Base-by-base conservation (phyloP, 2,329 filamentous ascomycete genomes). In the Colletotrichum truncatum region DNA sequence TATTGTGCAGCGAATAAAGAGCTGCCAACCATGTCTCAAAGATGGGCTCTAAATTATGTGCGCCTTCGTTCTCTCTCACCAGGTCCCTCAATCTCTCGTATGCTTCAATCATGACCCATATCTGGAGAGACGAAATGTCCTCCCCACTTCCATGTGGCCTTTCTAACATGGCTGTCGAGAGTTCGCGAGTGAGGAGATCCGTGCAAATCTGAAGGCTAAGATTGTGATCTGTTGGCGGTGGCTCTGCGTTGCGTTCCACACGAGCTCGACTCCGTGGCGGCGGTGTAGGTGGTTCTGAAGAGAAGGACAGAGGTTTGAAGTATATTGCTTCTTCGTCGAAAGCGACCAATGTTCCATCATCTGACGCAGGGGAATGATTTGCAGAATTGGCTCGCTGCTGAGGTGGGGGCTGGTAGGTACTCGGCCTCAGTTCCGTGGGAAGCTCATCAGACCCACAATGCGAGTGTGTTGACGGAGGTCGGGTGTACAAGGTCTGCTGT, bases 61-160 rank as follows among this genome's bases (percentile, higher is more conserved):
- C 74, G 23, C 72, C 73, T 4, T 59, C 67, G n/a, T 73, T 56
- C 14, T 69, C 72, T 7, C 51, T 38, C 12, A 70, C 68, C 70
- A 80, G 79, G 43, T 86, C 82, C 14, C 83, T 77, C 61, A 88
- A 73, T 64, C 78, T 78, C 76, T 87, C 85, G 69, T 87, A 87
- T 3, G 85, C 85, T 69, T 87, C 85, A 53, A 87, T 87, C 85
- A 87, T 87, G 43, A 84, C 78, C 81, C 82, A 83, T 16, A 87
- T 72, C 70, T 87, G 85, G 39, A 87, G 70, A 2, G 81, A 79
- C 12, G 84, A 79, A 0, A 78, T 77, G 34, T 82, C 77, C 3
- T 73, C 51, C 4, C 21, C 68, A 38, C 60, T 72, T 14, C 72
- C 59, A 3, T 69, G 71, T 9, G 73, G 56, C 54, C 72, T 34